phyloP scores from a whole-genome alignment of 495 filamentous ascomycete species.

The Penicillium bialowiezense region DNA sequence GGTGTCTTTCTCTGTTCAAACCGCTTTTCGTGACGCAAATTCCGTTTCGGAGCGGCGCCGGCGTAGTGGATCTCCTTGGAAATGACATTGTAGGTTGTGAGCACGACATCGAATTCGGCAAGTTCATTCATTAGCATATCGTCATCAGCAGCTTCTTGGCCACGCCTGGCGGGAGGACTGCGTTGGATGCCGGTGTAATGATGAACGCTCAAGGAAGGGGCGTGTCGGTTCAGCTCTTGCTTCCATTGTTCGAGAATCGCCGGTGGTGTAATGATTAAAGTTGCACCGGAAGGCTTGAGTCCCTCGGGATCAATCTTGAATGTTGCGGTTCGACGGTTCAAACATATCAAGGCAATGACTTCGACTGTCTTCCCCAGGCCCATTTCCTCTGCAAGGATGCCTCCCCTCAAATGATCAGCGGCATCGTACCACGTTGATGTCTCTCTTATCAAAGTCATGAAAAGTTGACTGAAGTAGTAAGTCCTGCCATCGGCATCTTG shows the following conservation, averaged over 20 bases:
- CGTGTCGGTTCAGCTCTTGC: slow-evolving; percentile 70
- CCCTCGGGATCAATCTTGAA: slow-evolving; percentile 25
- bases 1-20: slow-evolving; percentile 71
- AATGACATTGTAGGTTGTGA: slow-evolving; percentile 84
- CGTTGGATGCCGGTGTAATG: slow-evolving; percentile 50
- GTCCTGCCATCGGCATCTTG: slow-evolving; percentile 47
- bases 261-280: slow-evolving; percentile 83
- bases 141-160: slow-evolving; percentile 31
- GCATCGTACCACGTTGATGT: slow-evolving; percentile 41
- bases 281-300: slow-evolving; percentile 51
- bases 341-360: slow-evolving; percentile 69
- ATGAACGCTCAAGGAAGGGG: slow-evolving; percentile 54
- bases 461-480: slow-evolving; percentile 63
- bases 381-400: slow-evolving; percentile 92
- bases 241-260: slow-evolving; percentile 86
- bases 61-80: slow-evolving; percentile 75
- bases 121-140: slow-evolving; percentile 46
- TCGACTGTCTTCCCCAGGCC: slow-evolving; percentile 94
- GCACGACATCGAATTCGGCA: slow-evolving; percentile 67
- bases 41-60: slow-evolving; percentile 58
- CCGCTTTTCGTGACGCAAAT: slow-evolving; percentile 61
- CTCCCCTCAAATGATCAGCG: slow-evolving; percentile 45
- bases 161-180: neutral
- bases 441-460: slow-evolving; percentile 58
- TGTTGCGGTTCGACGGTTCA: slow-evolving; percentile 47